Conservation (phyloP, 331 rosid genomes). For the Arachis monticola region DNA sequence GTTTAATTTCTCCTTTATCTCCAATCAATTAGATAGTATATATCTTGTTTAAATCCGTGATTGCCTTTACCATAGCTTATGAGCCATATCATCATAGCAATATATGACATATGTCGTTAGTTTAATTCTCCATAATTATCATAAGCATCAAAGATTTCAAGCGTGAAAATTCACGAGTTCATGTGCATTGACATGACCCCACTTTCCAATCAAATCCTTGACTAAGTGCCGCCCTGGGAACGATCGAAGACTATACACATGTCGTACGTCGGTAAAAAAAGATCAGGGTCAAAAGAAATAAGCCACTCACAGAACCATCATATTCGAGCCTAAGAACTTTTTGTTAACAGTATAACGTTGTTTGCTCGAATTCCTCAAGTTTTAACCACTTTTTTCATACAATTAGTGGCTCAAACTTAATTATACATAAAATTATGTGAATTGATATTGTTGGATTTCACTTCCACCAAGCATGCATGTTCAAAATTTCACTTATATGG, state of each 20-base stretch:
- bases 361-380: too few species aligned
- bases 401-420: too few species aligned
- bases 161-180: constrained; percentile 44
- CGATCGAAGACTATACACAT: too few species aligned
- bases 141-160: constrained; percentile 29
- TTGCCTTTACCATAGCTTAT: constrained; percentile 24
- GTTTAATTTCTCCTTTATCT: not conserved
- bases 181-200: constrained; percentile 7
- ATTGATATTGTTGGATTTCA: too few species aligned
- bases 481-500: too few species aligned
- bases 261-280: not conserved
- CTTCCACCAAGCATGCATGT: too few species aligned
- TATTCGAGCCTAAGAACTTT: too few species aligned
- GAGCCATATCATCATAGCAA: not conserved
- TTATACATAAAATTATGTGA: too few species aligned
- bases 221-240: not conserved
- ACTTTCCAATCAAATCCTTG: constrained; percentile 27
- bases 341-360: too few species aligned
- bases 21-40: not conserved
- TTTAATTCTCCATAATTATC: constrained; percentile 36
- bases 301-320: too few species aligned
- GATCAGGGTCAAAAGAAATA: too few species aligned
- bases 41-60: constrained; percentile 26
- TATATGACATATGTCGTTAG: constrained; percentile 10
- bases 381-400: too few species aligned